phyloP scores from a whole-genome alignment of 2,329 filamentous ascomycete species.

The Penicillium sp. region DNA sequence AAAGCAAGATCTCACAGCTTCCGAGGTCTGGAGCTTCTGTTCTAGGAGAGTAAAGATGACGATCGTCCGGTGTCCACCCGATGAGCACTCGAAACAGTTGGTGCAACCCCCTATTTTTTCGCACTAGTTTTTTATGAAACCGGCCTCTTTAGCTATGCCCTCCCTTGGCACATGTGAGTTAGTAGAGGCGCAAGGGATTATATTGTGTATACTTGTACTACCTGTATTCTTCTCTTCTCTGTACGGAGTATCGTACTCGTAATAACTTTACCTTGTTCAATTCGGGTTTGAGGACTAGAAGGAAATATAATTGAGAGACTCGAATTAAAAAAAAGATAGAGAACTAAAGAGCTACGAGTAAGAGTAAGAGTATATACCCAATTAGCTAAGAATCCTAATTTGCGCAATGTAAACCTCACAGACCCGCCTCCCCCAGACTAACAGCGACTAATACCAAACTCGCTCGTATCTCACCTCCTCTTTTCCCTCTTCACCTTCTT shows the following conservation, averaged over 20 bases:
- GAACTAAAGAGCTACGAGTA: background rate
- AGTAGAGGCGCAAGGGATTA: conserved; percentile 6
- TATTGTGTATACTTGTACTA: background rate
- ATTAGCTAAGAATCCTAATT: background rate
- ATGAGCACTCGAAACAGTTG: conserved; percentile 25
- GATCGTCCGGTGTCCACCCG: conserved; percentile 27
- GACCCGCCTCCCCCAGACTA: conserved; percentile 27
- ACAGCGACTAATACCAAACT: conserved; percentile 18
- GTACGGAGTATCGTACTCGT: too few relatives aligned
- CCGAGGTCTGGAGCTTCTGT: background rate
- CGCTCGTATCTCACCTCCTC: conserved; percentile 20
- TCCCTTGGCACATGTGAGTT: conserved; percentile 15
- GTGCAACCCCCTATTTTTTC: conserved; percentile 14
- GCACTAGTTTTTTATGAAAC: conserved; percentile 13
- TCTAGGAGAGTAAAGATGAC: conserved; percentile 19
- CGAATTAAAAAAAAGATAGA: too few relatives aligned
- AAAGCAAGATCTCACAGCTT: background rate
- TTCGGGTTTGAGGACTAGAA: too few relatives aligned
- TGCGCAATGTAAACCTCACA: background rate
- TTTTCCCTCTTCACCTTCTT: conserved; percentile 22
- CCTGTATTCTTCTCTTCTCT: too few relatives aligned
- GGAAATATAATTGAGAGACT: too few relatives aligned
- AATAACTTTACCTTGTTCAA: too few relatives aligned
- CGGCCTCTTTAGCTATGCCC: conserved; percentile 1
- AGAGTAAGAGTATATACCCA: background rate